Conservation (phyloP, 164 flowering plant species). For the Sedum album region DNA sequence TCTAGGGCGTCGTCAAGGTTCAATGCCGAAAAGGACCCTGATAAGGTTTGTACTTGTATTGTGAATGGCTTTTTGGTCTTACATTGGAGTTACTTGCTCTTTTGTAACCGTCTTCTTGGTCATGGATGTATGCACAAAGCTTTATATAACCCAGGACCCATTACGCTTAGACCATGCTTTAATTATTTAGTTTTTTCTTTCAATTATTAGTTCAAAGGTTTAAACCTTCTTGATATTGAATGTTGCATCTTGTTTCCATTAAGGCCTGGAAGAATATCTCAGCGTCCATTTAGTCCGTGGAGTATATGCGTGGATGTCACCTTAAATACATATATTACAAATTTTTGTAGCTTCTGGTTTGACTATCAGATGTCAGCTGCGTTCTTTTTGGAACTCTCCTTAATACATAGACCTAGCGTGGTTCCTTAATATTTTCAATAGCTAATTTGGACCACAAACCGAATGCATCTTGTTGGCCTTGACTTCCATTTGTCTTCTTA, state of each 20-base stretch:
- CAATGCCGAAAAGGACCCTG: conserved; percentile 17
- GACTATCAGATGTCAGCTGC: neutral
- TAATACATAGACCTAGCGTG: neutral
- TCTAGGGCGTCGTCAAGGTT: conserved; percentile 42
- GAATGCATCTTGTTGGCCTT: conserved; percentile 4
- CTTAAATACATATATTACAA: too few species aligned
- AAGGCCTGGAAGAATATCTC: neutral
- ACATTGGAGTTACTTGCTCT: conserved; percentile 19
- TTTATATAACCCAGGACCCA: neutral
- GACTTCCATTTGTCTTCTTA: neutral
- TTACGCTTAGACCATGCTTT: neutral
- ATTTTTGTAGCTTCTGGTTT: neutral
- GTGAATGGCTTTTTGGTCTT: neutral
- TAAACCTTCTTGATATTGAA: neutral
- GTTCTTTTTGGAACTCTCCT: neutral
- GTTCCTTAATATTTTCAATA: neutral
- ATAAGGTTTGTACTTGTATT: neutral
- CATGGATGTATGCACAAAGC: neutral
- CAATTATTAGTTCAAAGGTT: neutral
- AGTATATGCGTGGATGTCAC: too few species aligned
- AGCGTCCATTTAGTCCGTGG: too few species aligned
- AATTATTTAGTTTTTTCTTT: neutral
- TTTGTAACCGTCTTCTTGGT: neutral
- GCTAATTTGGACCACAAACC: neutral
- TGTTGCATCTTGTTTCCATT: neutral